Percentiles rank a stretch among this genome's conserved stretches.
Evolutionary conservation across 192 early-diverging fungal species (phyloP).

Genomic region (Gamsiella multidivaricata): DNA sequence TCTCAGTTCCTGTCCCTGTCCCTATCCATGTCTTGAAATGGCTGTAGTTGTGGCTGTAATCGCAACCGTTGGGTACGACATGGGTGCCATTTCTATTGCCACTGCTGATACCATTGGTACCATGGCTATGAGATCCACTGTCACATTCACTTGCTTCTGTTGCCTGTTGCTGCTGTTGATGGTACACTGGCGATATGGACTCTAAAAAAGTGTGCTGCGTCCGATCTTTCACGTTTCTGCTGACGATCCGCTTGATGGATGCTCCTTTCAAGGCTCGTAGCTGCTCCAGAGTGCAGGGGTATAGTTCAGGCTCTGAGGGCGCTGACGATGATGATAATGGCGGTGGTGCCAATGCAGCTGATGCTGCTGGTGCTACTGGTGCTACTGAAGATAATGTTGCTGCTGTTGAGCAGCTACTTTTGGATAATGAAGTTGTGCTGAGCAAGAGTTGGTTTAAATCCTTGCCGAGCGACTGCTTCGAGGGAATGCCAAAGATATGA

Average conservation of each 20-base stretch:
- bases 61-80: not conserved
- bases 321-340: no score
- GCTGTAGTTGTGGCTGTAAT: not conserved
- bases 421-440: not conserved
- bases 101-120: not conserved
- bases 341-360: not conserved
- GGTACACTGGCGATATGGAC: constrained; percentile 29
- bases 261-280: constrained; percentile 17
- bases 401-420: not conserved
- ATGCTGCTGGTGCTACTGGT: not conserved
- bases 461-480: constrained; percentile 41
- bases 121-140: no score
- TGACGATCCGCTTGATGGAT: constrained; percentile 34
- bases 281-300: constrained; percentile 37
- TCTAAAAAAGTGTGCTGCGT: constrained; percentile 32
- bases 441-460: constrained; percentile 20
- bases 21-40: not conserved
- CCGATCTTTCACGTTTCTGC: constrained; percentile 7
- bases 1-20: not conserved
- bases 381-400: not conserved
- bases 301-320: constrained; percentile 15
- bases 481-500: constrained; percentile 22
- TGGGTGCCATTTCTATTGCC: not conserved
- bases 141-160: no score
- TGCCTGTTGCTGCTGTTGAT: constrained; percentile 3